These are phyloP conservation scores for Plasmopara muralis DNA, from an alignment of 352 stramenopile genomes.

Conservation along the genomic window DNA sequence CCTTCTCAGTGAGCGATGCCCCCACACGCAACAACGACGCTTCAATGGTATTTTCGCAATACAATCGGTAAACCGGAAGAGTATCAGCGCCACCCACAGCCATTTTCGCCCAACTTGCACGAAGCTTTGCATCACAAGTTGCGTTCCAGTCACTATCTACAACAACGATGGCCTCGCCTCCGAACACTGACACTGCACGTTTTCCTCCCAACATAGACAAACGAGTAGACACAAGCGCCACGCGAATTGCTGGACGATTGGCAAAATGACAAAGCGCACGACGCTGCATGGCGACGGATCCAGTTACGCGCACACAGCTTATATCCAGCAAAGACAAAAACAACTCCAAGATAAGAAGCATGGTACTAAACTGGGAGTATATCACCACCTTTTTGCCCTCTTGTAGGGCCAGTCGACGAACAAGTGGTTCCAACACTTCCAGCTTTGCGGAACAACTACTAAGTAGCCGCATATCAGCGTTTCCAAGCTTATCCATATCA, in stretches of 20 bases:
- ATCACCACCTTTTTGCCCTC: slow-evolving; percentile 69
- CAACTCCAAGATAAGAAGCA: slow-evolving; percentile 72
- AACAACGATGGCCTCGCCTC: slow-evolving; percentile 68
- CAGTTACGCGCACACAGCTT: slow-evolving; percentile 57
- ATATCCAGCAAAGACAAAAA: slow-evolving; percentile 59
- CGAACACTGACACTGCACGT: slow-evolving; percentile 56
- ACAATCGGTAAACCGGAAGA: slow-evolving; percentile 63
- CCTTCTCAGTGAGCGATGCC: slow-evolving; percentile 68
- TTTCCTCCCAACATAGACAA: slow-evolving; percentile 33
- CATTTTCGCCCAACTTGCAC: slow-evolving; percentile 69
- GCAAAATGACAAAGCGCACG: slow-evolving; percentile 72
- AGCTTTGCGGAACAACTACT: slow-evolving; percentile 60
- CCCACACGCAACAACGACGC: slow-evolving; percentile 64
- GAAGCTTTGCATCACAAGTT: slow-evolving; percentile 73
- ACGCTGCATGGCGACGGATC: slow-evolving; percentile 41
- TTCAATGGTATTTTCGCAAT: slow-evolving; percentile 78
- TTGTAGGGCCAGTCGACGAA: slow-evolving; percentile 46
- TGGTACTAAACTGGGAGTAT: slow-evolving; percentile 66
- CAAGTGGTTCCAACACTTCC: slow-evolving; percentile 39
- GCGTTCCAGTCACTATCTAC: slow-evolving; percentile 80
- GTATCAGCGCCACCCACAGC: slow-evolving; percentile 38
- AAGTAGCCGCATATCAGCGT: slow-evolving; percentile 60
- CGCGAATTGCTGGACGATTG: slow-evolving; percentile 41
- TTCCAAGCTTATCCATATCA: slow-evolving; percentile 66
- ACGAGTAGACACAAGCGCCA: slow-evolving; percentile 68